Evolutionary conservation across 2,329 filamentous ascomycete species (phyloP), one percentile per base, ranked within the genome.

Genomic region (Monilinia polystroma): DNA sequence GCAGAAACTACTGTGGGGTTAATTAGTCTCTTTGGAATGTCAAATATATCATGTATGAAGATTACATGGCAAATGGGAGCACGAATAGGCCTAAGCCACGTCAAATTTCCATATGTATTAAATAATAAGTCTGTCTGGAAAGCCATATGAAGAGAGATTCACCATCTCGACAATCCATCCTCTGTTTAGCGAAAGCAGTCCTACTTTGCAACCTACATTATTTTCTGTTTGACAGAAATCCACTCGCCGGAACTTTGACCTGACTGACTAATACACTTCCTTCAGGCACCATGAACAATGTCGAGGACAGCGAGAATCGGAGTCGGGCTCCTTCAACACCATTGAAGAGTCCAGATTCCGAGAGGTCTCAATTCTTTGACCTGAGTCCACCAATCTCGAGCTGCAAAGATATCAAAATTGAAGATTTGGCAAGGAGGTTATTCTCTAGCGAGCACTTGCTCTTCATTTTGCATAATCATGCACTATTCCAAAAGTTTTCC

Each of bases 401-500:
- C 10, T 18, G 47, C 18, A 68, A 32, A 35, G 20, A 70, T 53
- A 65, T 66, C 7, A 64, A 63, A 53, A 53, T 68, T 35, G 69
- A 70, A 64, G 68, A 70, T 62, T 43, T 71, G 4, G 65, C 69
- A 65, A 69, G 66, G 35, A 58, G 63, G n/a, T 41, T 70, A 4
- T 68, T 68, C 35, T 67, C 67, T 7, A 49, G 60, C 5, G 68
- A 72, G 26, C 69, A 71, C 55, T 65, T 72, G 8, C 64, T 70
- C 56, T 71, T 69, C 45, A 72, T 73, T 35, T 60, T 73, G 5
- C 66, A 51, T 47, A 68, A 72, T 54, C 69, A 70, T 63, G 35
- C 43, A 20, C 54, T 70, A 8, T 71, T 71, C 49, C 65, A 66
- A 52, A 60, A 63, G 38, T 71, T 73, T 49, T 70, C 70, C 7